Base-by-base conservation (phyloP, 768 basidiomycete genomes). In the Phlebiopsis flavidoalba region DNA sequence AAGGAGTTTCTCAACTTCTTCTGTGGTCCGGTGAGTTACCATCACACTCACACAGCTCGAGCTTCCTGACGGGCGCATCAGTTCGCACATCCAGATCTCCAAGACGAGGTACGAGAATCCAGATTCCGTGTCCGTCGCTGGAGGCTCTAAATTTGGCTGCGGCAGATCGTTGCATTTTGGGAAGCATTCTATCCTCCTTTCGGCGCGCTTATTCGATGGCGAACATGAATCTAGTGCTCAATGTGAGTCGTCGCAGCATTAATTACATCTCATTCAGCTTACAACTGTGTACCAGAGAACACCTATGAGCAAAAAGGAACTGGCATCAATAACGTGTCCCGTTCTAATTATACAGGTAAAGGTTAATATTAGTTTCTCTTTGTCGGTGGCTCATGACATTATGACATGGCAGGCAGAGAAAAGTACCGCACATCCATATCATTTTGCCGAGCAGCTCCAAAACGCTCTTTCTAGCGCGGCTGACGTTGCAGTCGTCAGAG, bases 271-370 rank as follows among this genome's bases (percentile, higher is more conserved):
- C 17, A 12, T 8, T 17, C 40, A 43, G 11, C 40, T 43, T 54
- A 24, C 31, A 5, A 11, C 14, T 37, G 0, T 45, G 24, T 19
- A 46, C 12, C 66, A 91, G 90, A 79, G 88, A 65, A 78, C 78
- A 37, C 79, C 81, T 5, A 70, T 90, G 51, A 78, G 66, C 45
- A 63, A 76, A 19, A 77, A 80, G 26, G 75, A 79, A 60, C 75
- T 83, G 33, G 77, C 78, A n/a, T 66, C 71, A 45, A 81, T 91
- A 54, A 82, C 70, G 5, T 81, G 83, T 62, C 89, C 89, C 1
- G 82, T 87, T 11, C 75, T 91, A 12, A 81, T 91, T 19, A 79
- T 91, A 47, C 88, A 89, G 72, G 88, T 88, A 57, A 59, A 76
- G 40, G 3, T 43, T 43, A 3, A 43, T 43, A n/a, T 12, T 4